Conservation (phyloP, 1,139 yeast genomes). For the Candida pseudocylindracea region DNA sequence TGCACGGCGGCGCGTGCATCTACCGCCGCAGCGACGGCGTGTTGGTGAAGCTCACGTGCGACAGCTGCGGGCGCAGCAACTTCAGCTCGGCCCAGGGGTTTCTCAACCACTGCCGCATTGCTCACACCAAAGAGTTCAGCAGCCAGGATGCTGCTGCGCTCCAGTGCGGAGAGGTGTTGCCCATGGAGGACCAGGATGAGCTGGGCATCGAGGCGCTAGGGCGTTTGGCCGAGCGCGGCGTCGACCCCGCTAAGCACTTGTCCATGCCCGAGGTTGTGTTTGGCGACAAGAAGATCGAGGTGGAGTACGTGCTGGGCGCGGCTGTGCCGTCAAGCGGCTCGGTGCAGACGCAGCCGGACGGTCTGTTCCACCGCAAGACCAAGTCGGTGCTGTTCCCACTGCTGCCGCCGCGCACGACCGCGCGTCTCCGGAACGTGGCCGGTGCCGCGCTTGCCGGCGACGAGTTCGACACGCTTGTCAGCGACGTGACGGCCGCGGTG, state of each 20-base stretch:
- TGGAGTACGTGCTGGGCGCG: no score
- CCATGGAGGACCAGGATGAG: slow-evolving; percentile 36
- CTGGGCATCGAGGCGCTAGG: slow-evolving; percentile 24
- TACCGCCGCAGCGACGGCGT: slow-evolving; percentile 56
- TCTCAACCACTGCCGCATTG: slow-evolving; percentile 51
- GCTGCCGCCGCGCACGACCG: background rate
- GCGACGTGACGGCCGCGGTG: slow-evolving; percentile 2
- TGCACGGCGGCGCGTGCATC: slow-evolving; percentile 22
- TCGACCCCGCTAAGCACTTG: slow-evolving; percentile 18
- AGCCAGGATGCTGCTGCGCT: slow-evolving; percentile 62
- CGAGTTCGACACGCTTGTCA: slow-evolving; percentile 3
- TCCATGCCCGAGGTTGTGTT: no score
- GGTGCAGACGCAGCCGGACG: no score
- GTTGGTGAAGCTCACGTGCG: slow-evolving; percentile 44
- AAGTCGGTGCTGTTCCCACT: background rate
- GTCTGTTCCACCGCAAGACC: background rate
- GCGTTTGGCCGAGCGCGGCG: slow-evolving; percentile 15
- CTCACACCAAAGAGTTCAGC: slow-evolving; percentile 50
- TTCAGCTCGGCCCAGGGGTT: slow-evolving; percentile 70
- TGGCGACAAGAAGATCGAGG: no score
- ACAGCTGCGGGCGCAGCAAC: slow-evolving; percentile 42
- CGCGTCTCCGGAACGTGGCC: slow-evolving; percentile 4
- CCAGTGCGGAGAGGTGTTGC: slow-evolving; percentile 39
- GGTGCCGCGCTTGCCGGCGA: slow-evolving; percentile 3
- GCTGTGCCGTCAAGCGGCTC: no score